phyloP scores from a whole-genome alignment of 768 basidiomycete species.

The Lyophyllum shimeji region DNA sequence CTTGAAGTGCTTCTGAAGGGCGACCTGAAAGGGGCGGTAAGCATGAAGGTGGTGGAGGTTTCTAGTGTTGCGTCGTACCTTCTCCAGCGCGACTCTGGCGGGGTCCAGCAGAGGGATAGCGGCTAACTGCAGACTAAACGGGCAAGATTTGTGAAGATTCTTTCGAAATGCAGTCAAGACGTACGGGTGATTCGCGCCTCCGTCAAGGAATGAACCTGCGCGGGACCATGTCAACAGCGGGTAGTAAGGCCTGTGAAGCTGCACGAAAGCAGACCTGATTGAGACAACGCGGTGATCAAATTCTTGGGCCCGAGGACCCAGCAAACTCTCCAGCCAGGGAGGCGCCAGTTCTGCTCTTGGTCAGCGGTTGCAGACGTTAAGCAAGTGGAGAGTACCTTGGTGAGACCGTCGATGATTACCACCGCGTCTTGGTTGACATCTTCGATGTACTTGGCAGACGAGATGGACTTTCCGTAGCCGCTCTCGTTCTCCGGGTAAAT shows the following conservation, averaged over 20 bases:
- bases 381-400: constrained; percentile 55
- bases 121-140: constrained; percentile 75
- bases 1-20: constrained; percentile 90
- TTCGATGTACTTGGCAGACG: constrained; percentile 80
- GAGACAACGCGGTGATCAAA: constrained; percentile 86
- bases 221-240: background rate
- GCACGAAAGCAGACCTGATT: constrained; percentile 54
- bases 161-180: constrained; percentile 21
- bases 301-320: constrained; percentile 94
- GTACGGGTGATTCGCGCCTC: constrained; percentile 91
- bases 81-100: constrained; percentile 65
- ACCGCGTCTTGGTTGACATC: constrained; percentile 86
- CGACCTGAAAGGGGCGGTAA: constrained; percentile 41
- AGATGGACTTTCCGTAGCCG: constrained; percentile 76
- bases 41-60: background rate
- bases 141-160: background rate
- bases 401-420: constrained; percentile 88
- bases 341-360: constrained; percentile 79
- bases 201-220: constrained; percentile 85
- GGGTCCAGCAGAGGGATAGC: constrained; percentile 84
- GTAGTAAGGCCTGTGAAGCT: constrained; percentile 1
- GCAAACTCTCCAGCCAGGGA: constrained; percentile 93
- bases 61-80: constrained; percentile 31
- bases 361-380: background rate
- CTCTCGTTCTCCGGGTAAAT: constrained; percentile 79